phyloP scores from a whole-genome alignment of 176 grass and related monocot genomes.

The Oropetium thomaeum region DNA sequence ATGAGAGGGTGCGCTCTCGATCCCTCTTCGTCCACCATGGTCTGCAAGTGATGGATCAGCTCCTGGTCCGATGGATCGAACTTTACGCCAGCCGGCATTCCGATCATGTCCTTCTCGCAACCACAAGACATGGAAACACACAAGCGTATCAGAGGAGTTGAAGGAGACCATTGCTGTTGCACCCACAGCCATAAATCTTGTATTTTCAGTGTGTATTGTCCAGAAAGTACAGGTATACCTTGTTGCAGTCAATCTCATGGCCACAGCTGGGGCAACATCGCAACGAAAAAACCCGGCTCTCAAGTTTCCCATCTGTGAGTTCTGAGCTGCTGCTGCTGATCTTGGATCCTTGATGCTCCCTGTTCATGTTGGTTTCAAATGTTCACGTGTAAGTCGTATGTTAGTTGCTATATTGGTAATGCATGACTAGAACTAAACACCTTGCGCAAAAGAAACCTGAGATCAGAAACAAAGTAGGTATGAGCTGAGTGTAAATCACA shows the following conservation, averaged over 20 bases:
- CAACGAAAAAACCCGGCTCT: constrained; percentile 30
- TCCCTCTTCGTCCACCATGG: constrained; percentile 52
- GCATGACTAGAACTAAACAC: too few species aligned
- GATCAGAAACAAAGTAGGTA: not conserved
- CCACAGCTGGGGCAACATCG: constrained; percentile 56
- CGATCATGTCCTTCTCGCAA: constrained; percentile 54
- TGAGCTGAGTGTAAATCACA: not conserved
- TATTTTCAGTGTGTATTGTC: not conserved
- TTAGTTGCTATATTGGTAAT: not conserved
- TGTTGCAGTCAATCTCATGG: constrained; percentile 49
- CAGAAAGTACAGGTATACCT: constrained; percentile 33
- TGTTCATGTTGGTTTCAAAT: constrained; percentile 28
- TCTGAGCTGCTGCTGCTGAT: constrained; percentile 21
- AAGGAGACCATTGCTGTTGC: not conserved
- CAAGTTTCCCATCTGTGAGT: constrained; percentile 32
- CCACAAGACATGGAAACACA: not conserved
- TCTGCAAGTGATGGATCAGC: constrained; percentile 75
- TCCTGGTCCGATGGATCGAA: constrained; percentile 90
- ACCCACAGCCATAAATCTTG: not conserved
- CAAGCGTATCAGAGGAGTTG: not conserved
- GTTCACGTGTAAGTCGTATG: not conserved
- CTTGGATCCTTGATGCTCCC: not conserved
- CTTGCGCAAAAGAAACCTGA: not conserved
- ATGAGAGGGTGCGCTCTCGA: constrained; percentile 66
- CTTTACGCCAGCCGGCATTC: constrained; percentile 76